Percentiles rank a stretch among this genome's conserved stretches.
Evolutionary conservation across 176 grass and related monocot species (phyloP).

Genomic region (Bothriochloa decipiens): DNA sequence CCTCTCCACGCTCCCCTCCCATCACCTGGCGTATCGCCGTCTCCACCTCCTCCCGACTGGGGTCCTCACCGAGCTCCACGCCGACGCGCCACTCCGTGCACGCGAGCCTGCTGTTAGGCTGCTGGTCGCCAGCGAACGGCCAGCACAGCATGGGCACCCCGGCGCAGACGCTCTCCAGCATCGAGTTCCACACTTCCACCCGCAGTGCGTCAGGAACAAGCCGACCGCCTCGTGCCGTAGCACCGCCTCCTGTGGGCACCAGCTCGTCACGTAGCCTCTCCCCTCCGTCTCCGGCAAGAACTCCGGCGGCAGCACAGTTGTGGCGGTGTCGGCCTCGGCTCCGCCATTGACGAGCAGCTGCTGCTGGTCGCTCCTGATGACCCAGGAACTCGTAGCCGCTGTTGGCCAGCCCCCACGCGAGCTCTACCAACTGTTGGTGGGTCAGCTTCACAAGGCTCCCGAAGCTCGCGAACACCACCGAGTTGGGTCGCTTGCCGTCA

Average conservation of each 20-base stretch:
- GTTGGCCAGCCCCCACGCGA: conserved; percentile 35
- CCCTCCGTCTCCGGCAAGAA: conserved; percentile 16
- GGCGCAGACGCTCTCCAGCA: conserved; percentile 25
- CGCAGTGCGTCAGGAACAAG: conserved; percentile 54
- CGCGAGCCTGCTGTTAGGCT: conserved; percentile 22
- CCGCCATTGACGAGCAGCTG: background rate
- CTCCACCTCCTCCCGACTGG: conserved; percentile 11
- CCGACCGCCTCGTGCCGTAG: conserved; percentile 31
- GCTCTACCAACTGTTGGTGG: background rate
- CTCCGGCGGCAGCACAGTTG: background rate
- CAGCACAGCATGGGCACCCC: conserved; percentile 39
- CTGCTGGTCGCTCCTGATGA: conserved; percentile 24
- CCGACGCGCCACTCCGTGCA: conserved; percentile 38
- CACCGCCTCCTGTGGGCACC: conserved; percentile 49
- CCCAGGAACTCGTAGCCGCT: conserved; percentile 35
- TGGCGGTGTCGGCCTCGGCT: no score
- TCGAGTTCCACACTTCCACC: conserved; percentile 72
- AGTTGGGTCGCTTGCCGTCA: background rate
- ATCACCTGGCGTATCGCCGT: conserved; percentile 20
- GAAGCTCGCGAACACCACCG: conserved; percentile 39
- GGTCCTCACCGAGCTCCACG: conserved; percentile 15
- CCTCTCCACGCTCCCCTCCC: conserved; percentile 2
- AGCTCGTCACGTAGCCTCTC: conserved; percentile 27
- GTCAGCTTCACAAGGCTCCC: conserved; percentile 1
- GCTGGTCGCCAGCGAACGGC: background rate